Percentiles rank a stretch among this genome's conserved stretches.
Evolutionary conservation across 2,329 filamentous ascomycete species (phyloP).

Genomic region (Pezicula carpinea): DNA sequence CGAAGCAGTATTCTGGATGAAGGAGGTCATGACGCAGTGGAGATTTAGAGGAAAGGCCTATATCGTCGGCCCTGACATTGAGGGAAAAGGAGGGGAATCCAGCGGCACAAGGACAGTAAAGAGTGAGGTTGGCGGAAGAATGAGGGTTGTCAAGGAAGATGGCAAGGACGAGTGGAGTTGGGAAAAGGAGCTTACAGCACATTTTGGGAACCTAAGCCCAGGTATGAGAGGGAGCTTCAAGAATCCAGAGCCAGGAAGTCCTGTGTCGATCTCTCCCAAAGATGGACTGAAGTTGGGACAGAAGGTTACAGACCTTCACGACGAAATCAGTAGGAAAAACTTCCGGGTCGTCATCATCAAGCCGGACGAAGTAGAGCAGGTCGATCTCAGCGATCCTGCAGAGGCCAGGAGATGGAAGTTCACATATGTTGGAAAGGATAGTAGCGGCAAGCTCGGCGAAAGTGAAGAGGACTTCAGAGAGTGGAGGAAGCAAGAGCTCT

Average conservation of each 20-base stretch:
- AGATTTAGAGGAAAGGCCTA: constrained; percentile 72
- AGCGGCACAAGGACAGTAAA: constrained; percentile 54
- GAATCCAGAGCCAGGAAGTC: constrained; percentile 64
- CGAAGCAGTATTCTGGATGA: constrained; percentile 83
- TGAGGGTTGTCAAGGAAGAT: constrained; percentile 47
- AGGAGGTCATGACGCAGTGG: constrained; percentile 73
- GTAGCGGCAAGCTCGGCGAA: constrained; percentile 24
- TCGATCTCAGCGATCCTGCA: constrained; percentile 56
- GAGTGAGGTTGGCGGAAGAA: constrained; percentile 54
- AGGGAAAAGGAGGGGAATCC: constrained; percentile 41
- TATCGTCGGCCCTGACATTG: constrained; percentile 66
- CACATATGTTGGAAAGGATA: constrained; percentile 43
- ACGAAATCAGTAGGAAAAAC: constrained; percentile 58
- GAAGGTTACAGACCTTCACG: constrained; percentile 57
- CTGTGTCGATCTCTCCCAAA: constrained; percentile 46
- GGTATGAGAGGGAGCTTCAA: constrained; percentile 73
- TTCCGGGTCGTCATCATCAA: constrained; percentile 83
- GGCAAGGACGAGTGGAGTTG: constrained; percentile 56
- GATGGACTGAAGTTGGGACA: constrained; percentile 47
- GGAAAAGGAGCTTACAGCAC: constrained; percentile 72
- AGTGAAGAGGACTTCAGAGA: constrained; percentile 49
- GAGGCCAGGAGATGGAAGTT: constrained; percentile 54
- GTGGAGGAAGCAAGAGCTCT: constrained; percentile 40
- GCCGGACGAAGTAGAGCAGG: constrained; percentile 61
- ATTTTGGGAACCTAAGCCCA: constrained; percentile 86